A percentile compares a stretch with the other conserved stretches of the same genome.
phyloP scores from a whole-genome alignment of 202 grass and related monocot species.

The Schoenoplectus tabernaemontani region DNA sequence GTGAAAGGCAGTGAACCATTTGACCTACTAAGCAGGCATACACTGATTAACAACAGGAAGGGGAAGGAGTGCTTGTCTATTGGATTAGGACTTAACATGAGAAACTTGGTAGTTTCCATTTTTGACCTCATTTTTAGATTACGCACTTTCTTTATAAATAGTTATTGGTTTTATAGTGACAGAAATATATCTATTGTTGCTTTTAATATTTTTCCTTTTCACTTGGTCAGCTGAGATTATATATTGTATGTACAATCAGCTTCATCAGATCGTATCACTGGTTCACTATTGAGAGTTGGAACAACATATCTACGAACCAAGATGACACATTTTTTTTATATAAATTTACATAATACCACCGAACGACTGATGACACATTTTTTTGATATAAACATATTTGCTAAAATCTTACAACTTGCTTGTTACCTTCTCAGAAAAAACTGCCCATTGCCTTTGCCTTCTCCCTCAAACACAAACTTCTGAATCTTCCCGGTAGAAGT shows the following conservation, averaged over 20 bases:
- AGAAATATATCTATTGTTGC: neutral
- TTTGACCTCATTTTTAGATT: neutral
- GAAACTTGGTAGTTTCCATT: neutral
- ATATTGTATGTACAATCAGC: neutral
- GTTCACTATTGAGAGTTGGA: neutral
- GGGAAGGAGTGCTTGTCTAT: neutral
- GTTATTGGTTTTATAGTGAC: neutral
- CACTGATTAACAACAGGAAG: neutral
- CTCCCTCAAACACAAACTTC: constrained; percentile 56
- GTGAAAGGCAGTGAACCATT: neutral
- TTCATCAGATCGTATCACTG: neutral
- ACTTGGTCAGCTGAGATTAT: too few relatives aligned
- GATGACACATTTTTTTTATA: neutral
- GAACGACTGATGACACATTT: too few relatives aligned
- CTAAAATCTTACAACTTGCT: constrained; percentile 2
- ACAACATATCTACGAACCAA: neutral
- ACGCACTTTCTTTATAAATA: neutral
- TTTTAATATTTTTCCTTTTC: too few relatives aligned
- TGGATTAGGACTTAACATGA: neutral
- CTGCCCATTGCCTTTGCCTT: constrained; percentile 49
- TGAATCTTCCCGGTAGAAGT: constrained; percentile 79
- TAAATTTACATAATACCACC: neutral
- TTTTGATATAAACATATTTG: neutral
- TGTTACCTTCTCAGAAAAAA: constrained; percentile 24
- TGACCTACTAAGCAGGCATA: neutral